Conservation (phyloP, 2,329 filamentous ascomycete species). For the Aureobasidium zeae region DNA sequence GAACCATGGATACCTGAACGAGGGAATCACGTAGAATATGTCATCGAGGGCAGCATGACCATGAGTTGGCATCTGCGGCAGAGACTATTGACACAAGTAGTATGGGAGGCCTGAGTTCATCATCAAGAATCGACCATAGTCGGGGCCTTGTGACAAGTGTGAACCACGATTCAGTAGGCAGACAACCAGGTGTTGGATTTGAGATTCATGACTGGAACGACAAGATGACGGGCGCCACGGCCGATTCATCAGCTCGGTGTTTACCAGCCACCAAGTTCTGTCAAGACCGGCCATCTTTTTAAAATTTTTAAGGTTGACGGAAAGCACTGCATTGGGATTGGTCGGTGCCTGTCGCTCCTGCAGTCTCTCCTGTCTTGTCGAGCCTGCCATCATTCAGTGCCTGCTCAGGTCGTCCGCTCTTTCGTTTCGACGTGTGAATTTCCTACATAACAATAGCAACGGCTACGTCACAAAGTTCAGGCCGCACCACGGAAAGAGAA, state of each 20-base stretch:
- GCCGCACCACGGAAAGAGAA: neutral
- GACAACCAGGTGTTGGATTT: neutral
- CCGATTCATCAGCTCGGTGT: too few species aligned
- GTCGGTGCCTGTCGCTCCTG: constrained; percentile 1
- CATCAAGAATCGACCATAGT: neutral
- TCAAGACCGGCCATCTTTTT: neutral
- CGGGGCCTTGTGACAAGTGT: neutral
- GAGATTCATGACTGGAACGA: neutral
- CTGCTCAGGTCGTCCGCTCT: constrained; percentile 6
- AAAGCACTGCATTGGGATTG: neutral
- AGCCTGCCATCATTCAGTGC: neutral
- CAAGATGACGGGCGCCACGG: neutral
- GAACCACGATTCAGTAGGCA: too few species aligned
- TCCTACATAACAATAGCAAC: constrained; percentile 14
- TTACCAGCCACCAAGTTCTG: constrained; percentile 12
- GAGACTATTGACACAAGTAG: neutral
- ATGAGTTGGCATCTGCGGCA: constrained; percentile 3
- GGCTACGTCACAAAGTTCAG: constrained; percentile 11
- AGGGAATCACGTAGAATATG: too few species aligned
- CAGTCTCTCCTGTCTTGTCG: neutral
- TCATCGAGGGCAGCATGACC: constrained; percentile 2
- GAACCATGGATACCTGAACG: constrained; percentile 5
- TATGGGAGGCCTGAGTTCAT: neutral
- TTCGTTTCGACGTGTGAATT: constrained; percentile 13
- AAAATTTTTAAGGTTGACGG: constrained; percentile 5